Evolutionary conservation across 768 basidiomycete genomes (phyloP), one percentile per base, ranked within the genome.

Genomic region (Coprinopsis cinerea): DNA sequence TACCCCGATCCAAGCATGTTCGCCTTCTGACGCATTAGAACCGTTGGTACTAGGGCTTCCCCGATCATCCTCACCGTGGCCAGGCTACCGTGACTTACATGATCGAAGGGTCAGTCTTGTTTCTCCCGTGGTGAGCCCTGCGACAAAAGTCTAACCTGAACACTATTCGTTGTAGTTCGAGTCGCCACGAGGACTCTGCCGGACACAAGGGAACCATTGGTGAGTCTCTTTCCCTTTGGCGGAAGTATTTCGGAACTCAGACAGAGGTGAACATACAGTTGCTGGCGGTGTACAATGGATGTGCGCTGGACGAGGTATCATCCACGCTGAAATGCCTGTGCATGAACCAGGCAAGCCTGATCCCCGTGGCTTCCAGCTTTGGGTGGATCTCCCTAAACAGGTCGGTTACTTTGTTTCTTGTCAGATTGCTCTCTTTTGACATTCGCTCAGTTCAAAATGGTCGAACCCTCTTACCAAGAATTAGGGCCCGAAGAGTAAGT

Each of bases 271-370:
- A 25, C 3, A 23, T 24, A 25, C 44, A 76, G 75, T 78, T 34
- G 61, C 83, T 7, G 94, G 94, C 2, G 95, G 92, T 43, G 84
- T 96, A 1, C 94, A 97, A 61, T 96, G 93, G 91, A 95, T 95
- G 93, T 83, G 78, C 64, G 87, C 87, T 13, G 86, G 84, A 49
- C 68, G 79, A 59, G 88, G 88, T 42, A 88, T 88, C 57, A 83
- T 89, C 27, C 87, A 90, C 53, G 83, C 86, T 1, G 86, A 89
- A 70, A 96, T 96, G 89, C 95, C 95, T 1, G 73, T 92, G 4
- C 83, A 88, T 52, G 79, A 51, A 10, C 55, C 74, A 1, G 86
- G 84, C 13, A 58, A 70, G 1, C 83, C 87, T 0, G 82, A 89
- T 44, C 89, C 92, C 1, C 73, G 76, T 25, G 94, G 92, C 4